Base-by-base conservation (phyloP, 345 rosid genomes). In the Luvunga scandens region DNA sequence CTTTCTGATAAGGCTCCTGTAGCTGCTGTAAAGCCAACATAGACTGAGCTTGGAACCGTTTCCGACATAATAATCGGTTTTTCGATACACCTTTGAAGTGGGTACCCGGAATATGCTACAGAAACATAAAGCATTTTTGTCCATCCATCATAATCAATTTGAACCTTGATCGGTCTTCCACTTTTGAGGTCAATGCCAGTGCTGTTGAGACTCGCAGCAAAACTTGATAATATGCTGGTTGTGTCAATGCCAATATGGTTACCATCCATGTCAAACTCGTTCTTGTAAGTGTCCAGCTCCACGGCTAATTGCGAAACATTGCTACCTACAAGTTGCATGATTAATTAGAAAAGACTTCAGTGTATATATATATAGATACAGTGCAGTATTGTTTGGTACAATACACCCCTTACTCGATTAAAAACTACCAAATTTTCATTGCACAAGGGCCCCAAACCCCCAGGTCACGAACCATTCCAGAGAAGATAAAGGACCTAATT, bases 241-340 rank as follows among this genome's bases (percentile, higher is more conserved):
- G 87, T 82, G 69, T 77, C 83, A 16, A 87, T 75, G 24, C 82
- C 88, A 7, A 81, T 8, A 9, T 84, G 88, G 75, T 87, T 87
- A 2, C 21, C 84, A 9, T 87, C 83, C 1, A 69, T 73, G 79
- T 88, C 87, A 50, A 82, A 84, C 24, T 75, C 87, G 9, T 85
- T 87, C 79, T 69, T 72, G 78, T 78, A 87, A 39, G 88, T 77
- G 83, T 87, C 87, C 30, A 85, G 69, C 82, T 84, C 88, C 42
- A 65, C 42, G 24, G 69, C 69, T 31, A 65, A 31, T 19, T 65
- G 69, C 69, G 21, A 9, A 31, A 65, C 39, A 33, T 65, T 31
- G 8, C 13, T 13, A 7, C 69, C 42, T 65, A 4, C 8, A 64
- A 65, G 21, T 65, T 45, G 61, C 16, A 55, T 45, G 18, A 45